phyloP scores from a whole-genome alignment of 2,329 filamentous ascomycete genomes.

The Claviceps africana region DNA sequence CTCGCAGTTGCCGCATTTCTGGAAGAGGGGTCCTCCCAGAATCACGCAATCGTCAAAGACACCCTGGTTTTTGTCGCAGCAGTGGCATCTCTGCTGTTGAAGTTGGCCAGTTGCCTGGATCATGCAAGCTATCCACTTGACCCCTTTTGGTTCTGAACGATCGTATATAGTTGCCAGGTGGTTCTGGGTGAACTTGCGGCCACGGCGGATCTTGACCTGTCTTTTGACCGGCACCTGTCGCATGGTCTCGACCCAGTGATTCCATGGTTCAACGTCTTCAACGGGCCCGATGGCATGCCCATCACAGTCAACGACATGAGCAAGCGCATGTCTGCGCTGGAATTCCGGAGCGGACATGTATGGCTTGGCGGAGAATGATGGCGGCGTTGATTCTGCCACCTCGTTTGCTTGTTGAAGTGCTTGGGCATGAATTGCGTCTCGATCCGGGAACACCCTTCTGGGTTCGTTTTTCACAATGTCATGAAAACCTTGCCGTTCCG shows the following conservation, averaged over 20 bases:
- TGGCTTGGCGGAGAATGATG: background rate
- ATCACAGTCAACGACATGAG: conserved; percentile 23
- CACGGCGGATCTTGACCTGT: conserved; percentile 26
- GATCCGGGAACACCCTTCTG: background rate
- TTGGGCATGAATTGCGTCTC: conserved; percentile 2
- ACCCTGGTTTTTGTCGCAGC: conserved; percentile 28
- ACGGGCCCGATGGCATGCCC: conserved; percentile 26
- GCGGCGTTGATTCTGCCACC: conserved; percentile 3
- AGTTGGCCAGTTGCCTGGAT: conserved; percentile 34
- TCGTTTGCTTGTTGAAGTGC: conserved; percentile 3
- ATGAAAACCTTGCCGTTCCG: conserved; percentile 8
- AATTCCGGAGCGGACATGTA: background rate
- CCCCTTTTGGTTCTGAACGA: conserved; percentile 25
- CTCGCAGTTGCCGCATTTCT: conserved; percentile 37
- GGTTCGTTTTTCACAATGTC: background rate
- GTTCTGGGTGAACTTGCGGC: conserved; percentile 25
- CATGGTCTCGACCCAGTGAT: conserved; percentile 26
- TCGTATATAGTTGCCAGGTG: conserved; percentile 28
- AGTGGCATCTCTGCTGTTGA: conserved; percentile 25
- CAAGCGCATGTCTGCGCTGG: conserved; percentile 11
- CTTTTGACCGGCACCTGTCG: conserved; percentile 24
- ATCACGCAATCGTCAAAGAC: conserved; percentile 32
- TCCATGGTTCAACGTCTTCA: conserved; percentile 22
- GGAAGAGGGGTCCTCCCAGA: conserved; percentile 26
- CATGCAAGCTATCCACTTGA: conserved; percentile 34